Evolutionary conservation across 257 asterid species (phyloP), one percentile per base, ranked within the genome.

Genomic region (Craterostigma plantagineum): DNA sequence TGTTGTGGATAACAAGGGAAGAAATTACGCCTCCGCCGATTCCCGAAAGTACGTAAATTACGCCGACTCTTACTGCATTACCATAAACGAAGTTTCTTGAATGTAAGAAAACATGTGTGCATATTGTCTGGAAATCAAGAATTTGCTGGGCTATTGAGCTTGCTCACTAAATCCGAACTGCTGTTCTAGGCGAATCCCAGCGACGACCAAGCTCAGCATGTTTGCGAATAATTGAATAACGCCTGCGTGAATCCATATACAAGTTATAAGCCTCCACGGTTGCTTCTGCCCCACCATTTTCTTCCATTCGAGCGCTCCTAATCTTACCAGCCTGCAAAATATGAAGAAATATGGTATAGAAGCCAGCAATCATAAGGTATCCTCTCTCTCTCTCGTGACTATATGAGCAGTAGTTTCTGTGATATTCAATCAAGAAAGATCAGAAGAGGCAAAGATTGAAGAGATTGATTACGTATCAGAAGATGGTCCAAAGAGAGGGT

Each of bases 211-310:
- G 70, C 97, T 87, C 58, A 81, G 59, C 95, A 87, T 87, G 73
- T 81, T 87, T 7, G 85, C 90, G 30, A 87, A 82, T 23, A 87
- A 57, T 61, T 87, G 97, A 62, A 87, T 54, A 35, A 81, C 93
- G 41, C 97, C 97, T 7, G 95, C 97, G 60, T 87, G 95, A 60
- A 87, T 70, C 95, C 97, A 87, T 44, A 87, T 87, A 49, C 92
- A 87, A 43, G 72, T 62, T 48, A 87, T 18, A 57, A 87, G 93
- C 62, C 97, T 79, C 97, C 97, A 87, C 49, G 66, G 70, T 64
- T 87, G 66, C 6, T 23, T 68, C 52, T 57, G 56, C 43, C 67
- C 65, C 53, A 80, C 97, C 12, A 78, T 63, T 59, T 81, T 78
- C 63, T 63, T 27, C 97, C 95, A 79, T 34, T 76, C 75, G 6